These are phyloP conservation scores for Penicillium sp. DNA, from an alignment of 2,329 filamentous ascomycete genomes.

Conservation along the genomic window DNA sequence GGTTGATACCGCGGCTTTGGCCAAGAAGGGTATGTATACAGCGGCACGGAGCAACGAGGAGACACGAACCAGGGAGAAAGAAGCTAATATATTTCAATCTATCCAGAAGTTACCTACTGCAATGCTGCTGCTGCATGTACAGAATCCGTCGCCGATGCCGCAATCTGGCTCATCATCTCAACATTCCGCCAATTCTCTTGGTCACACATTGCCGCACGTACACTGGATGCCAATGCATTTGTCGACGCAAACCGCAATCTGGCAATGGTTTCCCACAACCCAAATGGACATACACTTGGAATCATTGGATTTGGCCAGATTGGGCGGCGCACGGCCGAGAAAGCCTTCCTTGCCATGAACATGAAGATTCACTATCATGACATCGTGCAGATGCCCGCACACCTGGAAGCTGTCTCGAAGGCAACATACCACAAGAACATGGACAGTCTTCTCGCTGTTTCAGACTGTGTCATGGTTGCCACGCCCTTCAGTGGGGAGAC, in stretches of 20 bases:
- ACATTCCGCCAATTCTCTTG: constrained; percentile 67
- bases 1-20: constrained; percentile 60
- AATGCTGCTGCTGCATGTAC: constrained; percentile 68
- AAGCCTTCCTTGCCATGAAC: constrained; percentile 57
- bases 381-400: constrained; percentile 37
- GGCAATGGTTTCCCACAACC: constrained; percentile 61
- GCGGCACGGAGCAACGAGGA: neutral
- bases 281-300: constrained; percentile 59
- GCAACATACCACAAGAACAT: constrained; percentile 44
- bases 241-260: constrained; percentile 58
- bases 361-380: constrained; percentile 64
- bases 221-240: constrained; percentile 48
- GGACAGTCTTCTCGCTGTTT: constrained; percentile 40
- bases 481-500: constrained; percentile 44
- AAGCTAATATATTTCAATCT: neutral
- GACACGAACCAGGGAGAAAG: neutral
- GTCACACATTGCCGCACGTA: constrained; percentile 57
- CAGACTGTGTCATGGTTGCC: constrained; percentile 49
- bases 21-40: constrained; percentile 51
- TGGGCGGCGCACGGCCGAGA: constrained; percentile 60
- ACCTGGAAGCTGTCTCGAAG: constrained; percentile 38
- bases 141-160: constrained; percentile 70
- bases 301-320: constrained; percentile 69
- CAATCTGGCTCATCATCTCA: constrained; percentile 65
- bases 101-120: constrained; percentile 54